A percentile compares a stretch with the other conserved stretches of the same genome.
Conservation (phyloP, 208 protist species). For the Acanthamoeba triangularis region DNA sequence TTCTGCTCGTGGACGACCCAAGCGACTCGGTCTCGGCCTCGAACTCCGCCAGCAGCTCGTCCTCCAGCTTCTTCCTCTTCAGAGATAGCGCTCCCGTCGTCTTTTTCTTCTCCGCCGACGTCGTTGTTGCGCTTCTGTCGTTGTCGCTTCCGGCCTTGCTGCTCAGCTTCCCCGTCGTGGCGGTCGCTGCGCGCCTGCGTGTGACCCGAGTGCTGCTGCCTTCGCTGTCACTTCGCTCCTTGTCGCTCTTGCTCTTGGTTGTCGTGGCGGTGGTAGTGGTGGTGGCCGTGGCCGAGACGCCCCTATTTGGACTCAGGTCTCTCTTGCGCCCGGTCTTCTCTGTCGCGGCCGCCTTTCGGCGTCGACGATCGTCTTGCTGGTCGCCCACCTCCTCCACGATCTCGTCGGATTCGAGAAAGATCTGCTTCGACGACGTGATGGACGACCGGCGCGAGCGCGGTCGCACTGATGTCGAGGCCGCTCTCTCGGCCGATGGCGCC, state of each 20-base stretch:
- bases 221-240: not conserved
- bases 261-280: no score
- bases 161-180: not conserved
- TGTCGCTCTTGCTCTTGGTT: not conserved
- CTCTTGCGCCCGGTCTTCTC: not conserved
- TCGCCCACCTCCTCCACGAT: constrained; percentile 32
- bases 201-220: not conserved
- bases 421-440: constrained; percentile 35
- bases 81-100: not conserved
- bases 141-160: not conserved
- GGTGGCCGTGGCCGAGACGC: no score
- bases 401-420: constrained; percentile 63
- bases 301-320: not conserved
- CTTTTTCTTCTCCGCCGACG: not conserved
- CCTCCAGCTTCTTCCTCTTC: constrained; percentile 26
- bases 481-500: not conserved
- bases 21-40: not conserved
- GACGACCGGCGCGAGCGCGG: not conserved
- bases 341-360: not conserved
- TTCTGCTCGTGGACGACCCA: not conserved
- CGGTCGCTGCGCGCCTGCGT: not conserved
- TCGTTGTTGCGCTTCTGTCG: not conserved
- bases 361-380: not conserved
- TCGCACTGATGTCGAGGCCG: not conserved
- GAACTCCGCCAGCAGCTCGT: constrained; percentile 31